Percentiles rank a stretch among this genome's conserved stretches.
These are phyloP conservation scores for Wickerhamiella cacticola DNA, from an alignment of 805 yeast species.

Conservation along the genomic window DNA sequence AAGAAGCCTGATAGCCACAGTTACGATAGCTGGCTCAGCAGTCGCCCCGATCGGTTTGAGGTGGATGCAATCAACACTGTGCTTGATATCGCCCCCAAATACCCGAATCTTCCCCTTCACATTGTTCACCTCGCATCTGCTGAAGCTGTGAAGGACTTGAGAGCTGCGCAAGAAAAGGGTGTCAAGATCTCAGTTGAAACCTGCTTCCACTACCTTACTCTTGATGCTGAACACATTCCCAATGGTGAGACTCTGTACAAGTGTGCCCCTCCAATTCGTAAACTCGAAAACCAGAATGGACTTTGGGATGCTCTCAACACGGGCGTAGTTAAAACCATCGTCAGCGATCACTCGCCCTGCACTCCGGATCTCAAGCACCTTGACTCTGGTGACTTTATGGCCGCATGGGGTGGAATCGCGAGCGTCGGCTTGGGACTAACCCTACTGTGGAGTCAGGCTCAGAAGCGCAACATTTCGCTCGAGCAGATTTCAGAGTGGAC, in stretches of 20 bases:
- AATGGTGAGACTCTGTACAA: conserved; percentile 71
- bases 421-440: conserved; percentile 88
- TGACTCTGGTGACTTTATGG: conserved; percentile 73
- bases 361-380: conserved; percentile 80
- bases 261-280: conserved; percentile 91
- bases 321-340: conserved; percentile 65
- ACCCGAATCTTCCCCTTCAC: conserved; percentile 42
- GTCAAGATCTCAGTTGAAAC: conserved; percentile 66
- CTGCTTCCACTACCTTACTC: conserved; percentile 79
- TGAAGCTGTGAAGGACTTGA: conserved; percentile 62
- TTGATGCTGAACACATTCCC: conserved; percentile 65
- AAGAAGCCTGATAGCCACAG: conserved; percentile 40
- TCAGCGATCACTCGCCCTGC: conserved; percentile 93
- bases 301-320: conserved; percentile 68
- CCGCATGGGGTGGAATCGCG: conserved; percentile 95
- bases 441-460: conserved; percentile 54
- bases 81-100: conserved; percentile 43
- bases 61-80: conserved; percentile 68
- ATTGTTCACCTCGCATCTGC: conserved; percentile 83
- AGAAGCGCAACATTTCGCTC: conserved; percentile 38
- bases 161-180: conserved; percentile 43
- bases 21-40: conserved; percentile 63
- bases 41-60: conserved; percentile 87
- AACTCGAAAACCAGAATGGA: conserved; percentile 52
- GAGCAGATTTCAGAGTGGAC: conserved; percentile 68